Conservation (phyloP, 1,284 basidiomycete species). For the Cutaneotrichosporon sp. region DNA sequence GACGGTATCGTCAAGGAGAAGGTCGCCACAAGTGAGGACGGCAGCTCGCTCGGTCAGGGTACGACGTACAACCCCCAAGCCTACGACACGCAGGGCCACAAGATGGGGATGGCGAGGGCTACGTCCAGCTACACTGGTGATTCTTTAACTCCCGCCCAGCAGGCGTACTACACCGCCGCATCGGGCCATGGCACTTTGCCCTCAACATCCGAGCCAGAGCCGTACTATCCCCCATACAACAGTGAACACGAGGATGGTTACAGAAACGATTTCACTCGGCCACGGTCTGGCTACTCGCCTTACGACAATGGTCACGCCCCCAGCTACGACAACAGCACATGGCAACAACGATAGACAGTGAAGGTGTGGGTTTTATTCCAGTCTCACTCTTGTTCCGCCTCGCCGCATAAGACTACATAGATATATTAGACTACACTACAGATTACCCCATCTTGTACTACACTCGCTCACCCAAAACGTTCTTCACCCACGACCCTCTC, state of each 20-base stretch:
- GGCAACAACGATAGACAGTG: too few species aligned
- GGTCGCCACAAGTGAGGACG: background rate
- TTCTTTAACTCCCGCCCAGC: background rate
- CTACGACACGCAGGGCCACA: background rate
- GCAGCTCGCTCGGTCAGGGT: background rate
- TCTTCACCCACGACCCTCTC: too few species aligned
- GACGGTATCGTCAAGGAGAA: conserved; percentile 2
- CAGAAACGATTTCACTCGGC: too few species aligned
- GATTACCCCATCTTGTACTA: background rate
- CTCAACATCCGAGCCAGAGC: background rate
- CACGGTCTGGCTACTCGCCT: too few species aligned
- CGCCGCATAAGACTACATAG: background rate
- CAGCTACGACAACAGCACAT: too few species aligned
- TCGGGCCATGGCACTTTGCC: background rate
- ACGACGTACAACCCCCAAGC: too few species aligned
- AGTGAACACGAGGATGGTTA: too few species aligned
- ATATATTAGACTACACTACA: background rate
- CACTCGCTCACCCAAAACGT: background rate
- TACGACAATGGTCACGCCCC: too few species aligned
- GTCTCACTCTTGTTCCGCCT: background rate
- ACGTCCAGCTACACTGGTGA: background rate
- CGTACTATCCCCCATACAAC: background rate
- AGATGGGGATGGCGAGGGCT: background rate
- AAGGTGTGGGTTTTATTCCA: background rate
- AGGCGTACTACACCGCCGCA: background rate